Conservation (phyloP, 2,329 filamentous ascomycete genomes). For the Bipolaris victoriae region DNA sequence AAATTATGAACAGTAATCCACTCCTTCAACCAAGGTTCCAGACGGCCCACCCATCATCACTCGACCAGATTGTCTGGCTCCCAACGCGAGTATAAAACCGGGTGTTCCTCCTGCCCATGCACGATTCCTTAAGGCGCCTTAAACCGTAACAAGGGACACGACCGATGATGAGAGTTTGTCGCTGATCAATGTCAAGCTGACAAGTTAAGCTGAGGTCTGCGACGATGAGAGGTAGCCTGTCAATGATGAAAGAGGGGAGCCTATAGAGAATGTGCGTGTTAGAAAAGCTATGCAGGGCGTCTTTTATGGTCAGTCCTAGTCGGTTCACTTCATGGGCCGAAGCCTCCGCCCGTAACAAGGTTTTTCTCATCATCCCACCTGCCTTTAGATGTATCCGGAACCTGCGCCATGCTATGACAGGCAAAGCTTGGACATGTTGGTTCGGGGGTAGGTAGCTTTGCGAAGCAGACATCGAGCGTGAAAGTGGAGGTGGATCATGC, state of each 20-base stretch:
- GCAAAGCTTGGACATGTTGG: not conserved
- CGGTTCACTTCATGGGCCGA: no score
- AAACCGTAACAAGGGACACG: not conserved
- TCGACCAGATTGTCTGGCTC: not conserved
- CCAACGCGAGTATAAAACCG: not conserved
- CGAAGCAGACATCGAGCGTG: not conserved
- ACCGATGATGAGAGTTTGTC: not conserved
- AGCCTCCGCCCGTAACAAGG: not conserved
- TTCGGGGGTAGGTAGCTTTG: not conserved
- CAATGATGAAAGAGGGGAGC: not conserved
- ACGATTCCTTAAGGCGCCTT: not conserved
- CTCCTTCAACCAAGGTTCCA: not conserved
- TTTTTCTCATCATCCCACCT: not conserved
- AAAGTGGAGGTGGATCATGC: not conserved
- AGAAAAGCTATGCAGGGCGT: not conserved
- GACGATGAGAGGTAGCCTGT: not conserved
- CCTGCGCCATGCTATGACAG: not conserved
- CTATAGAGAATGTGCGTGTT: not conserved
- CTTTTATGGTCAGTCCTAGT: not conserved
- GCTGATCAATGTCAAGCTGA: not conserved
- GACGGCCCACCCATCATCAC: not conserved
- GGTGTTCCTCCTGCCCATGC: not conserved
- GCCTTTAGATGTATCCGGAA: not conserved
- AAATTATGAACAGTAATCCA: not conserved
- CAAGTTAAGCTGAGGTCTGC: not conserved